Conservation (phyloP, 345 rosid genomes). For the Cardamine chenopodiifolia region DNA sequence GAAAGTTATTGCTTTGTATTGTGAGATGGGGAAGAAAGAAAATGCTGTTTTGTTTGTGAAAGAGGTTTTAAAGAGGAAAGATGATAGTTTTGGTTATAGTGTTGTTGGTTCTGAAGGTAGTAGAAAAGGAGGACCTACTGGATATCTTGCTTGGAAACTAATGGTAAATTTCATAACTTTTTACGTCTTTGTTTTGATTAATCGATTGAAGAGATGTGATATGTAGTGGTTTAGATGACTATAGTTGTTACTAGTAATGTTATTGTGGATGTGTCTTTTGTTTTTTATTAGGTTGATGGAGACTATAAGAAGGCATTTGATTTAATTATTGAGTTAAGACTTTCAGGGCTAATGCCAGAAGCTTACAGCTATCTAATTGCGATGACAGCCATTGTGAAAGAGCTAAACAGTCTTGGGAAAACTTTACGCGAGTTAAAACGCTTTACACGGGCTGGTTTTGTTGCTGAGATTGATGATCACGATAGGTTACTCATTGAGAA, state of each 20-base stretch:
- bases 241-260: not conserved
- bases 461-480: constrained; percentile 61
- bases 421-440: constrained; percentile 71
- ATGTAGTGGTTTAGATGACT: not conserved
- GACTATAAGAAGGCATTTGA: constrained; percentile 69
- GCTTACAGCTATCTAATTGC: constrained; percentile 83
- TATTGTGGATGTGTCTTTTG: not conserved
- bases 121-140: constrained; percentile 82
- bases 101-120: constrained; percentile 52
- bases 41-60: constrained; percentile 65
- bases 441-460: constrained; percentile 58
- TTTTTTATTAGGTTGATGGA: constrained; percentile 67
- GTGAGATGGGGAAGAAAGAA: constrained; percentile 74
- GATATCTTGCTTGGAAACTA: constrained; percentile 95
- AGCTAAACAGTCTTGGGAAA: constrained; percentile 77
- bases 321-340: constrained; percentile 62
- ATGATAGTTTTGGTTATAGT: constrained; percentile 45
- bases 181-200: constrained; percentile 1
- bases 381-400: constrained; percentile 93
- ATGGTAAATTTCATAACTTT: constrained; percentile 54
- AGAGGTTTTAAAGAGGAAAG: constrained; percentile 66
- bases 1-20: constrained; percentile 91
- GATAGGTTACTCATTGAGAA: constrained; percentile 58
- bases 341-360: constrained; percentile 82
- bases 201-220: not conserved